Evolutionary conservation across 225 moss, liverwort and hornwort species (phyloP), one percentile per base, ranked within the genome.

Genomic region (Asterella californica): DNA sequence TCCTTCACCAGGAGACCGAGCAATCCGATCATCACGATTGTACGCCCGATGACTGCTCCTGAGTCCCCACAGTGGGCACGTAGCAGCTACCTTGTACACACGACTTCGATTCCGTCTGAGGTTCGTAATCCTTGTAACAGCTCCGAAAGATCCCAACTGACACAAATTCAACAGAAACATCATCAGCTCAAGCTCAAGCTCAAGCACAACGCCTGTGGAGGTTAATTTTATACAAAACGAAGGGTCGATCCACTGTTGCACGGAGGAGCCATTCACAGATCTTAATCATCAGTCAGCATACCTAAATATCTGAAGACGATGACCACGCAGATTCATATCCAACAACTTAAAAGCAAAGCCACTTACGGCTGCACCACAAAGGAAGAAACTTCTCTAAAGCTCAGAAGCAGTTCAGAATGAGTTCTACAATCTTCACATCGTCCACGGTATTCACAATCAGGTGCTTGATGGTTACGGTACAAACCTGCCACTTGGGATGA

Each of bases 401-500:
- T 3, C 42, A 42, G 42, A 42, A 2, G 42, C 42, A 42, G 42
- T 42, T 7, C n/a, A n/a, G n/a, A n/a, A n/a, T n/a, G n/a, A 42
- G 7, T 42, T 42, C 42, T 42, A 42, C 3, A 7, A 42, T 42
- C 42, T 42, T 42, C 42, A 42, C 42, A 42, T 42, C 42, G 3
- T 42, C 42, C 4, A 42, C 42, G 7, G 42, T 42, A 42, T 2
- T 7, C 42, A 7, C 7, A 7, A 42, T 42, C 42, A 42, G 42
- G 42, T 42, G 42, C 7, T 42, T 42, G 42, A 7, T 42, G 7
- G 42, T 42, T 2, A 42, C 7, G 42, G 42, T 3, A 25, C 80
- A 68, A 38, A 88, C 88, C 88, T 89, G 89, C 84, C 81, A 67
- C 89, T 89, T 49, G 89, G 89, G 14, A 89, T 87, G 81, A 86